These are phyloP conservation scores for Udeniomyces megalosporus DNA, from an alignment of 768 basidiomycete species.

Conservation along the genomic window DNA sequence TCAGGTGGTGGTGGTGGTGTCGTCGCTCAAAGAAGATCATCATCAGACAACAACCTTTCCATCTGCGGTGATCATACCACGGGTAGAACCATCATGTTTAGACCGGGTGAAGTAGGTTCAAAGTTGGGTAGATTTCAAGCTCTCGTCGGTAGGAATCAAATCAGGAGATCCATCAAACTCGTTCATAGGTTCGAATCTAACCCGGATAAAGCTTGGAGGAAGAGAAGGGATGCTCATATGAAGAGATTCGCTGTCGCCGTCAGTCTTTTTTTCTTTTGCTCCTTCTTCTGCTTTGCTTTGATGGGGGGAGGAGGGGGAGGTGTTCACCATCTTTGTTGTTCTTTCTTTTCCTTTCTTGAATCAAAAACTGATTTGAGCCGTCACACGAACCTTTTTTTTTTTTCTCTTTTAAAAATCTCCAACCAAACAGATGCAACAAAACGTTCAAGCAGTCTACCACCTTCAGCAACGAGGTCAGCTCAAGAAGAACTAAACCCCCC, in stretches of 20 bases:
- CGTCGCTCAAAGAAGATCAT: too few relatives aligned
- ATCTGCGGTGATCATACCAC: too few relatives aligned
- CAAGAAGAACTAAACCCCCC: too few relatives aligned
- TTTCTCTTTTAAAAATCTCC: not conserved
- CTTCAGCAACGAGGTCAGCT: not conserved
- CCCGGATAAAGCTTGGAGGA: not conserved
- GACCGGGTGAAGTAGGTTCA: not conserved
- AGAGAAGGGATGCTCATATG: not conserved
- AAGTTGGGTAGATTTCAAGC: slow-evolving; percentile 1
- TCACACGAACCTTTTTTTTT: not conserved
- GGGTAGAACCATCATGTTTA: too few relatives aligned
- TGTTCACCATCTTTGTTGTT: not conserved
- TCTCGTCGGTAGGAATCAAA: not conserved
- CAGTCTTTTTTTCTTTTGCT: not conserved
- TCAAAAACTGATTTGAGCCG: not conserved
- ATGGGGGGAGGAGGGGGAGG: not conserved
- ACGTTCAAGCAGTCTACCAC: slow-evolving; percentile 1
- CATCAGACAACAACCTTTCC: too few relatives aligned
- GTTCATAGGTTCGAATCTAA: slow-evolving; percentile 1
- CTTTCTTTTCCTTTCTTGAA: not conserved
- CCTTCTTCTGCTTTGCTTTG: not conserved
- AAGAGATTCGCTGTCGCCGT: slow-evolving; percentile 5
- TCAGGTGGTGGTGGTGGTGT: too few relatives aligned
- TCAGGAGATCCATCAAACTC: not conserved
- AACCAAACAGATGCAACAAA: slow-evolving; percentile 5